Evolutionary conservation across 495 filamentous ascomycete species (phyloP), one percentile per base, ranked within the genome.

Genomic region (Terfezia boudieri): DNA sequence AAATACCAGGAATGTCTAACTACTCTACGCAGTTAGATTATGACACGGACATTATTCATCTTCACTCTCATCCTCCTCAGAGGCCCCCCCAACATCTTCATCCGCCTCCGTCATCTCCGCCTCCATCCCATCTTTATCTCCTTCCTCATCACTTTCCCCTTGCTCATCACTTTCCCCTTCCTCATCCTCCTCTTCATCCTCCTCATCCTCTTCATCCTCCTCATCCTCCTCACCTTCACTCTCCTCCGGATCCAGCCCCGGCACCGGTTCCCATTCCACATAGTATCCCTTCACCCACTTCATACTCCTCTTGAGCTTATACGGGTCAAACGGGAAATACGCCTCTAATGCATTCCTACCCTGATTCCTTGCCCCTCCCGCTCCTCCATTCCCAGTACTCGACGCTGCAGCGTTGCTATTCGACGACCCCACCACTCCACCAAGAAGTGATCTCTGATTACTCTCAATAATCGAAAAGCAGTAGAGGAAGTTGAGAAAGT

Each of bases 271-370:
- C 89, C 89, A 99, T 55, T 81, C 71, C 20, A 87, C 72, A 61
- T 95, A 99, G 59, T 89, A 86, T 4, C 74, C 73, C 51, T 84
- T 76, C 51, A 99, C 62, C 90, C 92, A 96, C 38, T 77, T 72
- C 65, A 81, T 83, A 60, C 86, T 93, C 51, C 76, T 71, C 0
- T 86, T 89, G 11, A 96, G 72, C 57, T 84, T 79, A 67, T 94
- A 96, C 2, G 90, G 90, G 64, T 99, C 90, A 61, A 99, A 99
- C 1, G 92, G 90, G 66, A 96, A 96, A 66, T 88, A 94, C 0
- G 84, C 83, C 57, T 95, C 89, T 2, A 96, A 73, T 23, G 38
- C 57, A 9, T 61, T 55, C 2, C 55, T 43, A 36, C 23, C 50
- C 65, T 89, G 76, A 51, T 78, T 73, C 41, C 79, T 80, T 55